Evolutionary conservation across 2,329 filamentous ascomycete species (phyloP).

Genomic region (Beauveria pseudobassiana): DNA sequence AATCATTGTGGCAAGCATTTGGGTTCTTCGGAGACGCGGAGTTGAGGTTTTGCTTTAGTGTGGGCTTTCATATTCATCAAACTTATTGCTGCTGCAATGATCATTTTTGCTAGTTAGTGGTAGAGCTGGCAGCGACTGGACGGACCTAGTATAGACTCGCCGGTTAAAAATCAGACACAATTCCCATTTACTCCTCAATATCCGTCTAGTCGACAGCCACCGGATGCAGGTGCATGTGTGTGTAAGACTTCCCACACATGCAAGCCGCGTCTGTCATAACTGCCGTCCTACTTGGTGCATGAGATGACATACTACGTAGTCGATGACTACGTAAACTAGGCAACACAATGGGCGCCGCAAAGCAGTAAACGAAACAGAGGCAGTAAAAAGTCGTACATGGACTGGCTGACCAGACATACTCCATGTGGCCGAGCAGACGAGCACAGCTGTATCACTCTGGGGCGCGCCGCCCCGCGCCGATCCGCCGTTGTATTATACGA

Average conservation of each 20-base stretch:
- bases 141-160: not conserved
- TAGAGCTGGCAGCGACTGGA: not conserved
- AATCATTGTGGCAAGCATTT: not conserved
- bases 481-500: not conserved
- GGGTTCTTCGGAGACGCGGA: not conserved
- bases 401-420: not conserved
- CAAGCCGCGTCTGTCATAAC: not conserved
- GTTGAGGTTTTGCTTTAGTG: not conserved
- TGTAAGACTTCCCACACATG: not conserved
- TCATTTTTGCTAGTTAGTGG: not conserved
- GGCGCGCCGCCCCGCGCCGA: not conserved
- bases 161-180: not conserved
- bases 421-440: not conserved
- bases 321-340: not conserved
- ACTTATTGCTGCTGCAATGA: not conserved
- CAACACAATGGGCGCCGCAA: too few relatives aligned
- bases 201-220: too few relatives aligned
- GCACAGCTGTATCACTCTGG: not conserved
- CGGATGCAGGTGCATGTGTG: not conserved
- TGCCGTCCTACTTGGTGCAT: not conserved
- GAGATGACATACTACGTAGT: not conserved
- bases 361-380: not conserved
- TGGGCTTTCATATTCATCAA: not conserved
- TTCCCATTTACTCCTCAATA: not conserved
- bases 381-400: not conserved